Evolutionary conservation across 768 basidiomycete species (phyloP).

Genomic region (Glaciozyma antarctica): DNA sequence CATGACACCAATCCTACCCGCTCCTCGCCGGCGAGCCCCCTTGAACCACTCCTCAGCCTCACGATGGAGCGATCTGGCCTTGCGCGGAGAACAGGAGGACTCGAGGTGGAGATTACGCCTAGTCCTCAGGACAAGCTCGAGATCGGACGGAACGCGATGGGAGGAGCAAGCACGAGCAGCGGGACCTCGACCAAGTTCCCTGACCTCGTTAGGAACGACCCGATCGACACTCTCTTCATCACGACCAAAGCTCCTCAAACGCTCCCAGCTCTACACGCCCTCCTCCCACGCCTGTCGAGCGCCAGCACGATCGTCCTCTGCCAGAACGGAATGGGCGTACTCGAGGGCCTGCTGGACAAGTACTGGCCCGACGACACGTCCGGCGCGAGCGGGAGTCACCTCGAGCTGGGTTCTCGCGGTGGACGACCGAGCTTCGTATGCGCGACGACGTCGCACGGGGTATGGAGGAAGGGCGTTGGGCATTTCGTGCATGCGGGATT

Average conservation of each 20-base stretch:
- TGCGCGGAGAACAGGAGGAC: conserved; percentile 18
- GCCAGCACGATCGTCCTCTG: conserved; percentile 79
- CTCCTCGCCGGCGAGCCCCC: background rate
- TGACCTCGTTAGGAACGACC: conserved; percentile 24
- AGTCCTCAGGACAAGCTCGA: conserved; percentile 7
- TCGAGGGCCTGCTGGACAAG: conserved; percentile 59
- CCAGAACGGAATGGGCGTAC: conserved; percentile 89
- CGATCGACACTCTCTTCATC: conserved; percentile 70
- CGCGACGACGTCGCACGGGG: conserved; percentile 72
- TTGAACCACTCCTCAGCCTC: conserved; percentile 12
- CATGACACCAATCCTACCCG: background rate
- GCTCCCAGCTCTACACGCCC: conserved; percentile 48
- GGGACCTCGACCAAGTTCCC: conserved; percentile 32
- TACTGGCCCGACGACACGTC: conserved; percentile 55
- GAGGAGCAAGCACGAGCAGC: conserved; percentile 4
- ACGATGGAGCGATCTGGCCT: conserved; percentile 34
- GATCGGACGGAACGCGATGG: background rate
- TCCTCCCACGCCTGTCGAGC: conserved; percentile 56
- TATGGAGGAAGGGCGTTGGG: conserved; percentile 47
- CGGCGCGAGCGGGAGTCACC: background rate
- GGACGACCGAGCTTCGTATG: conserved; percentile 77
- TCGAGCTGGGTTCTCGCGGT: conserved; percentile 16
- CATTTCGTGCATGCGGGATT: conserved; percentile 62
- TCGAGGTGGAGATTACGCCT: conserved; percentile 34
- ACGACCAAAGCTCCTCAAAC: conserved; percentile 69